phyloP scores from a whole-genome alignment of 371 early-diverging fungal genomes.

The Mucor irregularis region DNA sequence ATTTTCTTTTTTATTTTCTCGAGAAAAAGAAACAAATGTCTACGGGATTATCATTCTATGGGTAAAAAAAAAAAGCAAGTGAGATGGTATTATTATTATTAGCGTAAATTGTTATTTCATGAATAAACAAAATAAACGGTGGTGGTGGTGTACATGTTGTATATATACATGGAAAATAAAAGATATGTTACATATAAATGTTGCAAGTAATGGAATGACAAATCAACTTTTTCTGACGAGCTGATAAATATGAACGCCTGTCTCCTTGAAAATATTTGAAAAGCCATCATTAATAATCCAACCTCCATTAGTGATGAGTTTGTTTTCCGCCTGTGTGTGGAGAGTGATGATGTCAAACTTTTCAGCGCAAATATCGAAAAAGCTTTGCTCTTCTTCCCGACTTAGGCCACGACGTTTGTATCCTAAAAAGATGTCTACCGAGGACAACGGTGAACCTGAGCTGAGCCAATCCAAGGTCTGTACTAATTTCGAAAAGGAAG shows the following conservation, averaged over 20 bases:
- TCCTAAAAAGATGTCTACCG: slow-evolving; percentile 38
- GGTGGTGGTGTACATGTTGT: too few species aligned
- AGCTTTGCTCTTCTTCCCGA: slow-evolving; percentile 25
- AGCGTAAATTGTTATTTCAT: too few species aligned
- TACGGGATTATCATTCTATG: too few species aligned
- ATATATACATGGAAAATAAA: too few species aligned
- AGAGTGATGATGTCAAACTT: slow-evolving; percentile 12
- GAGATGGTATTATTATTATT: too few species aligned
- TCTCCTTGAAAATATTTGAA: slow-evolving; percentile 5
- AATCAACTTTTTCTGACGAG: slow-evolving; percentile 25
- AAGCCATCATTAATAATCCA: not conserved
- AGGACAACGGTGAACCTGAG: too few species aligned
- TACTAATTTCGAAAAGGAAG: slow-evolving; percentile 37
- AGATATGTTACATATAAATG: too few species aligned
- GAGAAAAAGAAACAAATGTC: too few species aligned
- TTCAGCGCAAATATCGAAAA: slow-evolving; percentile 33
- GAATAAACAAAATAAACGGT: too few species aligned
- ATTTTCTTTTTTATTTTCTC: too few species aligned
- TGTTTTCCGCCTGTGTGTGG: not conserved
- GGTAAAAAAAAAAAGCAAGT: too few species aligned
- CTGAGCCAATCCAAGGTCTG: slow-evolving; percentile 44
- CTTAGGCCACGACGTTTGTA: slow-evolving; percentile 43
- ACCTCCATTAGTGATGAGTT: not conserved
- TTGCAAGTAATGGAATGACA: too few species aligned
- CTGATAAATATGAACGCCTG: slow-evolving; percentile 19